phyloP scores from a whole-genome alignment of 140 eudicot genomes.

The Anethum foeniculum region DNA sequence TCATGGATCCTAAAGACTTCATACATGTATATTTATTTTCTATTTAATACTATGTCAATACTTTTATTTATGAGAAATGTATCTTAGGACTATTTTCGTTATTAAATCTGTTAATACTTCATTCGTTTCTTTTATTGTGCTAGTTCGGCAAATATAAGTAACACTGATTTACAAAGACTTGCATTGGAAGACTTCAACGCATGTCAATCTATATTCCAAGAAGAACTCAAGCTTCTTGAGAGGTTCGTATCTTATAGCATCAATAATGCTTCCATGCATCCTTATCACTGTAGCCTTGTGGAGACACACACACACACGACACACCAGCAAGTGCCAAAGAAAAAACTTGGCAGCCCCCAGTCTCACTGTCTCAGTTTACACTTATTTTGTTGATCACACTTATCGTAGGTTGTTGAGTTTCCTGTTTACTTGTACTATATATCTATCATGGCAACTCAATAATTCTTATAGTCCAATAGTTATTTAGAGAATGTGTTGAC shows the following conservation, averaged over 20 bases:
- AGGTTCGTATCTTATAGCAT: conserved; percentile 2
- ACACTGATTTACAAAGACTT: conserved; percentile 44
- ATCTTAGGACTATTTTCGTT: background rate
- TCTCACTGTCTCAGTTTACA: background rate
- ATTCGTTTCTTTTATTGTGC: background rate
- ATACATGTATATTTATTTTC: conserved; percentile 34
- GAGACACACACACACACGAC: too few relatives aligned
- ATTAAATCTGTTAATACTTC: background rate
- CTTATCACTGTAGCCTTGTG: too few relatives aligned
- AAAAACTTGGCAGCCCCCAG: background rate
- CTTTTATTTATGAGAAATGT: background rate
- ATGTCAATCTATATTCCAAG: conserved; percentile 52
- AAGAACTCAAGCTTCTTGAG: conserved; percentile 56
- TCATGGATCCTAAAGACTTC: conserved; percentile 56
- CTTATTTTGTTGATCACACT: background rate
- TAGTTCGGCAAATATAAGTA: conserved; percentile 55
- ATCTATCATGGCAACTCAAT: too few relatives aligned
- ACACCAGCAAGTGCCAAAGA: background rate
- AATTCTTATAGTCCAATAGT: too few relatives aligned
- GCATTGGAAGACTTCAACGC: conserved; percentile 63
- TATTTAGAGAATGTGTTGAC: too few relatives aligned
- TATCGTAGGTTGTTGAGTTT: background rate
- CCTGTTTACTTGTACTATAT: background rate
- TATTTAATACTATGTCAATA: background rate
- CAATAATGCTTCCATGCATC: background rate